Evolutionary conservation across 1,284 basidiomycete genomes (phyloP).

Genomic region (Apiotrichum laibachii): DNA sequence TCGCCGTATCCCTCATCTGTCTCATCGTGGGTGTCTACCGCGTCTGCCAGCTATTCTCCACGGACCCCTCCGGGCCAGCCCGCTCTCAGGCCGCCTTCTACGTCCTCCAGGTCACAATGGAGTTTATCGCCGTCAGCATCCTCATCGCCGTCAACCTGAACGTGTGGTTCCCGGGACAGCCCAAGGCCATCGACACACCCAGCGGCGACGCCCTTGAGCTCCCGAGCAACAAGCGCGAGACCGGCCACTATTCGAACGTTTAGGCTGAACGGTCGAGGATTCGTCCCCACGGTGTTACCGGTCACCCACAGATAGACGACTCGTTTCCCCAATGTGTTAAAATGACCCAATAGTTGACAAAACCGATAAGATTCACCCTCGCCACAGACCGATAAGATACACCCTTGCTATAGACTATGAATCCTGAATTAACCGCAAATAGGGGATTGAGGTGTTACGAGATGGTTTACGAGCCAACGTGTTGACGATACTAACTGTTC

Average conservation of each 20-base stretch:
- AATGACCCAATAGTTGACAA: no score
- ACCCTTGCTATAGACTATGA: no score
- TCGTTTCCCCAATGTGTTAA: no score
- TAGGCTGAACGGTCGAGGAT: no score
- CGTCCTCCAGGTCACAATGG: slow-evolving; percentile 20
- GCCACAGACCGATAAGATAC: no score
- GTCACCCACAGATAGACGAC: no score
- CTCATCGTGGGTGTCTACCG: slow-evolving; percentile 25
- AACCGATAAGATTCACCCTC: no score
- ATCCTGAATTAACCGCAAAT: no score
- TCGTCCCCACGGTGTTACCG: no score
- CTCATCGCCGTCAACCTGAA: slow-evolving; percentile 15
- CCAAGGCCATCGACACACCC: background rate
- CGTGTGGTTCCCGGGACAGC: slow-evolving; percentile 11
- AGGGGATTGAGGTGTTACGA: no score
- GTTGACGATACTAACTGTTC: no score
- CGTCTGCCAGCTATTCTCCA: slow-evolving; percentile 23
- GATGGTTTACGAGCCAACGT: no score
- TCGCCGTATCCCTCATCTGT: slow-evolving; percentile 16
- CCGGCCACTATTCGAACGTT: background rate
- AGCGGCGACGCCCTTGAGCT: background rate
- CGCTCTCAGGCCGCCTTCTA: slow-evolving; percentile 25
- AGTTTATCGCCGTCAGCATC: slow-evolving; percentile 6
- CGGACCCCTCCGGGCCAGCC: slow-evolving; percentile 11
- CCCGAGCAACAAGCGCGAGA: background rate